Conservation (phyloP, 331 rosid genomes). For the Saraca asoca region DNA sequence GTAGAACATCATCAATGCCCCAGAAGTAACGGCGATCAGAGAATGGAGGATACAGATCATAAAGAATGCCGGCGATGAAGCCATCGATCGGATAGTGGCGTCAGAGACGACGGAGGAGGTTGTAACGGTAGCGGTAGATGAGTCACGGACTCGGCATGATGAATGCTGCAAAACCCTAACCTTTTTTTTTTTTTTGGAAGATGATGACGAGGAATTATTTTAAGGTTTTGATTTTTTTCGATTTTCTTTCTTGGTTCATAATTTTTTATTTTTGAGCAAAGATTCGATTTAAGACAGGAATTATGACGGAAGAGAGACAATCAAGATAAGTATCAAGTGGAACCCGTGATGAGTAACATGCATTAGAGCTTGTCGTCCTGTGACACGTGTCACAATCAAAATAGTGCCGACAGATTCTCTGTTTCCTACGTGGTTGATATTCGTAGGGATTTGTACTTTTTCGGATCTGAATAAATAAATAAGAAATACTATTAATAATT, state of each 20-base stretch:
- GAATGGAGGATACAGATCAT: constrained; percentile 83
- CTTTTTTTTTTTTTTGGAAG: constrained; percentile 23
- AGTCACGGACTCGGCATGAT: constrained; percentile 2
- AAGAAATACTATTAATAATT: too few species aligned
- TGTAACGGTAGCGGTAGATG: not conserved
- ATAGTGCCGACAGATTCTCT: too few species aligned
- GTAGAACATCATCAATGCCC: constrained; percentile 92
- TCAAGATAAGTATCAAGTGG: too few species aligned
- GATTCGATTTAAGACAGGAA: constrained; percentile 5
- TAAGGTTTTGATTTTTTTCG: not conserved
- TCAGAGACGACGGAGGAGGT: not conserved
- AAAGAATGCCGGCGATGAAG: constrained; percentile 62
- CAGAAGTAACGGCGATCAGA: constrained; percentile 62
- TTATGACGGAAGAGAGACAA: not conserved
- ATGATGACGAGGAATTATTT: not conserved
- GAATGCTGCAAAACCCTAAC: constrained; percentile 31
- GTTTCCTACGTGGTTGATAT: too few species aligned
- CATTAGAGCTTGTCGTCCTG: too few species aligned
- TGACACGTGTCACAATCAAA: too few species aligned
- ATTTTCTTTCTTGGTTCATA: not conserved
- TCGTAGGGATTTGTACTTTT: too few species aligned
- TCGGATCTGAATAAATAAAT: too few species aligned
- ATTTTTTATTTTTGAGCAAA: not conserved
- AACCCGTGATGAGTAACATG: too few species aligned
- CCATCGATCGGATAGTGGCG: constrained; percentile 32